These are phyloP conservation scores for Parsonsia alboflavescens DNA, from an alignment of 257 asterid genomes.

Conservation along the genomic window DNA sequence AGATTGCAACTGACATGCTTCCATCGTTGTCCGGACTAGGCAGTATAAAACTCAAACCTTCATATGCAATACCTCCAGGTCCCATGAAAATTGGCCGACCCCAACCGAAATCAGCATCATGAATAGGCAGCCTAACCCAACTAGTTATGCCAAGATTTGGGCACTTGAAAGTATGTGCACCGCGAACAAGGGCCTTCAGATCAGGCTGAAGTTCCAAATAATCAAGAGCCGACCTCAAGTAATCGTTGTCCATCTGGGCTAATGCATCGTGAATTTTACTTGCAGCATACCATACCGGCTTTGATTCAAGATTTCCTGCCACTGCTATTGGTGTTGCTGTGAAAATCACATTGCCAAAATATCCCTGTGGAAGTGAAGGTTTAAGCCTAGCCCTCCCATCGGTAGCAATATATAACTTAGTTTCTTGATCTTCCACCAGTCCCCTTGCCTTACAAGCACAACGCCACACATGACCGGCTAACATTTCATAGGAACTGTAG, in stretches of 20 bases:
- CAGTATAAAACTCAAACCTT: slow-evolving; percentile 70
- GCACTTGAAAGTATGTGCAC: slow-evolving; percentile 84
- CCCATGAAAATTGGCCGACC: slow-evolving; percentile 90
- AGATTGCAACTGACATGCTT: slow-evolving; percentile 68
- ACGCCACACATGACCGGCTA: slow-evolving; percentile 88
- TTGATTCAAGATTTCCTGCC: slow-evolving; percentile 53
- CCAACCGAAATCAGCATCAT: slow-evolving; percentile 89
- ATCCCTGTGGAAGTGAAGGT: slow-evolving; percentile 70
- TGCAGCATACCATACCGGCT: slow-evolving; percentile 66
- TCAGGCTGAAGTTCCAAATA: slow-evolving; percentile 85
- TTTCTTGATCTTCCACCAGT: slow-evolving; percentile 55
- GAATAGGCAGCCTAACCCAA: slow-evolving; percentile 83
- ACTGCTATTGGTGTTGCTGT: slow-evolving; percentile 68
- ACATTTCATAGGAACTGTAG: slow-evolving; percentile 86
- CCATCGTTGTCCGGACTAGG: slow-evolving; percentile 69
- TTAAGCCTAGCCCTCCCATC: slow-evolving; percentile 72
- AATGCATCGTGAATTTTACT: slow-evolving; percentile 65
- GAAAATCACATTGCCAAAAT: slow-evolving; percentile 84
- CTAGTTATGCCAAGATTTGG: slow-evolving; percentile 92
- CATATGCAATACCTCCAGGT: slow-evolving; percentile 84
- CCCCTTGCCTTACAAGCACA: slow-evolving; percentile 63
- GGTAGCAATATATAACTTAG: slow-evolving; percentile 73
- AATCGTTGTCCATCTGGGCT: slow-evolving; percentile 70
- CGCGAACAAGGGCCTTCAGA: slow-evolving; percentile 70
- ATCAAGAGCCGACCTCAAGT: slow-evolving; percentile 79